Percentiles rank a stretch among this genome's conserved stretches.
Evolutionary conservation across 2,329 filamentous ascomycete species (phyloP).

Genomic region (Hypoxylon sp.): DNA sequence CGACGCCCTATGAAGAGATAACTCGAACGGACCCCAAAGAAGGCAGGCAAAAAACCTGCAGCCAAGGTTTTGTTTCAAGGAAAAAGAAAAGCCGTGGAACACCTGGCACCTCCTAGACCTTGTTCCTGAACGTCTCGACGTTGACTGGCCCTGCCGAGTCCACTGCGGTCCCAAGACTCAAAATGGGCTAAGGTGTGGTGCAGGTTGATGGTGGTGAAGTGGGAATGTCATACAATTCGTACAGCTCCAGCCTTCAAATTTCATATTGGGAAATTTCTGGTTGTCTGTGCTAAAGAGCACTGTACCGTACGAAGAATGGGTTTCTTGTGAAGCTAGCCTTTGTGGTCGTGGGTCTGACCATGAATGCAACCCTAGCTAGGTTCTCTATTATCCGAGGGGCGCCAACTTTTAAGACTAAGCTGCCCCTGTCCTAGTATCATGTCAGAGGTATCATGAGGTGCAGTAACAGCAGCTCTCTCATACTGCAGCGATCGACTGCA

Average conservation of each 20-base stretch:
- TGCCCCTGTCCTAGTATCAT: conserved; percentile 38
- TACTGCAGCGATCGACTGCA: conserved; percentile 49
- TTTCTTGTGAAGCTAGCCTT: conserved; percentile 29
- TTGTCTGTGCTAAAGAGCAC: conserved; percentile 26
- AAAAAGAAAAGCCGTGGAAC: conserved; percentile 44
- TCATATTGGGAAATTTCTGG: conserved; percentile 33
- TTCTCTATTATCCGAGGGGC: conserved; percentile 46
- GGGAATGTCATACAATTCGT: conserved; percentile 12
- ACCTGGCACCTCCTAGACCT: conserved; percentile 50
- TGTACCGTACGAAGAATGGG: conserved; percentile 20
- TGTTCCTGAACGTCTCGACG: conserved; percentile 40
- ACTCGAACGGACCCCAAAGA: conserved; percentile 38
- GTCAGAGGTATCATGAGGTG: conserved; percentile 41
- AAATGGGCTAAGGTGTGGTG: conserved; percentile 9
- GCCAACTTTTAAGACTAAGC: conserved; percentile 40
- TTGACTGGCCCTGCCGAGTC: conserved; percentile 25
- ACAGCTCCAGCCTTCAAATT: conserved; percentile 30
- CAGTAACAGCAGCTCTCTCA: conserved; percentile 27
- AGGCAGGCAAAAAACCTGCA: conserved; percentile 39
- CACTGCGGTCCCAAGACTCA: conserved; percentile 2
- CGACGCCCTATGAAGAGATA: conserved; percentile 33
- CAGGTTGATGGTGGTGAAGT: conserved; percentile 13
- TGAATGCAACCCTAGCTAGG: conserved; percentile 42
- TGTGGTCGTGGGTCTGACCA: conserved; percentile 41
- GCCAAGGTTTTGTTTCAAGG: conserved; percentile 35